Base-by-base conservation (phyloP, 306 rosid genomes). In the Inga leiocalycina region DNA sequence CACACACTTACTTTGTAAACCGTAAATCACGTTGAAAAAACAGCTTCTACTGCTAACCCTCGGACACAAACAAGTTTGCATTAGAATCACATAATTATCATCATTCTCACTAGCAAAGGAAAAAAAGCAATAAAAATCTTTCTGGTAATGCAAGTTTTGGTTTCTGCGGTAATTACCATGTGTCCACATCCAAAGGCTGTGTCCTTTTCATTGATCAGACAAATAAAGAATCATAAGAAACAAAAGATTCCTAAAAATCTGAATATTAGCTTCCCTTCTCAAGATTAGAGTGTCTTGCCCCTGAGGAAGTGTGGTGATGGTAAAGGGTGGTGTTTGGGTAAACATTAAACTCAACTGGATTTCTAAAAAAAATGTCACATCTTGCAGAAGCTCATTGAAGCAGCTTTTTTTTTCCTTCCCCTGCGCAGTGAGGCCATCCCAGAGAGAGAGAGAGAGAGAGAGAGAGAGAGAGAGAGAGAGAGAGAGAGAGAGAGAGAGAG, bases 131-230 rank as follows among this genome's bases (percentile, higher is more conserved):
- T 56, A n/a, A 43, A 46, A 73, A 39, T 67, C 15, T 22, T 19
- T 68, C 1, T 8, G 10, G 15, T 59, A 19, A 10, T 0, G 44
- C 4, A 12, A 1, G 44, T 75, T 75, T 39, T 39, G 41, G 41
- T 39, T 39, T 39, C 39, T 37, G 39, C 5, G 8, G 41, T 0
- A 5, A 6, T 39, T 62, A 84, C 87, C 81, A 27, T 79, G 87
- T 75, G 80, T 8, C 83, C 83, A 67, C 83, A 79, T 15, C 76
- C 69, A 70, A 79, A 79, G 10, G 80, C 76, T 71, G 79, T 30
- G 76, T 69, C 76, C n/a, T 56, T 73, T 39, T 65, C 83, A 74
- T 57, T 75, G 34, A 69, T 70, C 22, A 37, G 69, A 77, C 82
- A 76, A 68, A 80, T 80, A 12, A 16, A 35, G 11, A 37, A 67